Evolutionary conservation across 371 early-diverging fungal species (phyloP), one percentile per base, ranked within the genome.

Genomic region (Rhizomucor miehei): DNA sequence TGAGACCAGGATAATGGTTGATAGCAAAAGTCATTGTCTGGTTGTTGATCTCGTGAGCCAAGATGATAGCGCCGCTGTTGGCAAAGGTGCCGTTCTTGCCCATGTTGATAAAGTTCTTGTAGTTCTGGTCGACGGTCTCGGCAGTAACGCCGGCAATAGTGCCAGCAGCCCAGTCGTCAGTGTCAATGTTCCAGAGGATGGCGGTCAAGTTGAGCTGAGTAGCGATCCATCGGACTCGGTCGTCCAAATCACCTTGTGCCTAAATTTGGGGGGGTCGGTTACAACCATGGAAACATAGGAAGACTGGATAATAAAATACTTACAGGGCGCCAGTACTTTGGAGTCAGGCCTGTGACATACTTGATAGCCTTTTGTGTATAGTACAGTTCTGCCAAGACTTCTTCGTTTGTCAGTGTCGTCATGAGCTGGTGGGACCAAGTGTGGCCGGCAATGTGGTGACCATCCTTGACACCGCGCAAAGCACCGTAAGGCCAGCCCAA

Each of bases 341-440:
- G 82, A 17, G 78, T 77, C 25, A 75, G 48, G 51, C 83, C 82
- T 44, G 74, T 74, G 11, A 75, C 67, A 13, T 73, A 64, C 64
- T 83, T 72, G 60, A 86, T 77, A 21, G 76, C 71, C 52, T 74
- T 75, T 51, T 66, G 66, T 16, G 76, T 73, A 48, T 66, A 76
- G 52, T 81, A 71, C 17, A 85, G 53, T 62, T 87, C 85, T 44
- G 84, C 78, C 34, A 83, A 65, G 8, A 87, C 67, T 58, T 80
- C 71, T 21, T 77, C 61, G 58, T 75, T 81, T 24, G 75, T 67
- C 51, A 79, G 59, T 10, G 80, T 71, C 21, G 84, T 80, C 61
- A 82, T 71, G 17, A 60, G 51, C 13, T 65, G 71, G 54, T 87
- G 87, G 43, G 79, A 75, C 82, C 82, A 82, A 25, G 82, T 80